Percentiles rank a stretch among this genome's conserved stretches.
Evolutionary conservation across 345 rosid species (phyloP).

Genomic region (Sapria himalayana): DNA sequence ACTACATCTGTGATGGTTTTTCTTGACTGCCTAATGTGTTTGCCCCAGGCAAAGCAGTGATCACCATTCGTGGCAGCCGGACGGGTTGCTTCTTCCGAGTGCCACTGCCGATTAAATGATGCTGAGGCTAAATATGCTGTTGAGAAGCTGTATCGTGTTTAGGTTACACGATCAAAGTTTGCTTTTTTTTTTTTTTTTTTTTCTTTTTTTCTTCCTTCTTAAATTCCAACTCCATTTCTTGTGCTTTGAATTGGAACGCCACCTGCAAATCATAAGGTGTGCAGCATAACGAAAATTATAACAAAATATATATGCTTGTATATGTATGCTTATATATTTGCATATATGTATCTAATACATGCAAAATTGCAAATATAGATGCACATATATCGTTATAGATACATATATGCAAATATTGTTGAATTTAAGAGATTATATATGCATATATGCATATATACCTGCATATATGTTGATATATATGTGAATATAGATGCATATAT

Average conservation of each 20-base stretch:
- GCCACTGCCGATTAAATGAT: too few species aligned
- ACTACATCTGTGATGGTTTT: background rate
- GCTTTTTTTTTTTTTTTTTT: too few species aligned
- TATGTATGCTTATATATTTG: background rate
- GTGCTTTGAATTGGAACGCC: too few species aligned
- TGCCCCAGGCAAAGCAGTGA: too few species aligned
- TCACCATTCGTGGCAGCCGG: too few species aligned
- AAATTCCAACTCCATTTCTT: too few species aligned
- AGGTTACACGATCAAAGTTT: too few species aligned
- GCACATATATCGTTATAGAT: background rate
- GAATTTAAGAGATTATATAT: background rate
- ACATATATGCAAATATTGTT: background rate
- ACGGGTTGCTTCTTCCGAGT: too few species aligned
- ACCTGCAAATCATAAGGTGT: background rate
- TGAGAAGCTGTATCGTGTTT: too few species aligned
- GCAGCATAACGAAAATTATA: background rate
- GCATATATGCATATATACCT: background rate
- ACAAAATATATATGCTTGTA: background rate
- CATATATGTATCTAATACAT: background rate
- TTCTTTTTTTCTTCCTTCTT: too few species aligned
- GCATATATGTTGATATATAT: background rate
- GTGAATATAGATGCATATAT: background rate
- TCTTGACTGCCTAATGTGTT: constrained; percentile 1
- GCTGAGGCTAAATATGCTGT: too few species aligned
- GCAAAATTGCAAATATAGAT: background rate